phyloP scores from a whole-genome alignment of 2,329 filamentous ascomycete species.

The Xylariaceae sp. region DNA sequence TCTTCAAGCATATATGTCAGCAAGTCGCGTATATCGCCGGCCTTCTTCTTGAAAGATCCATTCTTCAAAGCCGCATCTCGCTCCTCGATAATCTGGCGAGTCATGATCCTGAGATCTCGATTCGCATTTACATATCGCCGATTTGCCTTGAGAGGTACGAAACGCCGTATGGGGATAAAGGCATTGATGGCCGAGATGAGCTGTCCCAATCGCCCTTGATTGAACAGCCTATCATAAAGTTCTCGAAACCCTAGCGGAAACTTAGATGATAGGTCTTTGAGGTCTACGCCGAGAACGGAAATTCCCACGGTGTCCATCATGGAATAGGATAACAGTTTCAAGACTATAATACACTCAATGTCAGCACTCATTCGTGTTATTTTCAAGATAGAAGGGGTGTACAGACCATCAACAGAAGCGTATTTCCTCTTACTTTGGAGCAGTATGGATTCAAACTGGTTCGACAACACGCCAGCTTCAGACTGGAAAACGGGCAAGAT shows the following conservation, averaged over 20 bases:
- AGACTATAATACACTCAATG: too few species aligned
- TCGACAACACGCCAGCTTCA: conserved; percentile 30
- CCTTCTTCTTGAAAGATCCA: conserved; percentile 18
- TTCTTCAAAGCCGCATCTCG: conserved; percentile 27
- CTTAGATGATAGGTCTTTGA: conserved; percentile 25
- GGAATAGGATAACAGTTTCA: conserved; percentile 28
- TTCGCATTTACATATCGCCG: conserved; percentile 34
- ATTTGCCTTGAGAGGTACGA: conserved; percentile 39
- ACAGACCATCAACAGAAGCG: conserved; percentile 27
- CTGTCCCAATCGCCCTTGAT: conserved; percentile 24
- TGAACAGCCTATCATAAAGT: conserved; percentile 31
- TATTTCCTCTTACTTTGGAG: conserved; percentile 20
- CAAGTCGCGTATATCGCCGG: conserved; percentile 22
- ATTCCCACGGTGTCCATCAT: conserved; percentile 35
- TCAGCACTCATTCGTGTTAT: too few species aligned
- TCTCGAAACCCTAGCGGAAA: conserved; percentile 25
- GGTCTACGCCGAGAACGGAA: conserved; percentile 32
- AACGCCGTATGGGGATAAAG: conserved; percentile 29
- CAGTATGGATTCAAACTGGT: conserved; percentile 27
- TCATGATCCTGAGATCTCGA: conserved; percentile 31
- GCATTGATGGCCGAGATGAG: conserved; percentile 32
- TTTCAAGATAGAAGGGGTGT: too few species aligned
- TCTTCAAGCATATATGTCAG: conserved; percentile 32
- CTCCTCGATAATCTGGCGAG: conserved; percentile 30
- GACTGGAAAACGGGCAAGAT: conserved; percentile 35